Conservation (phyloP, 768 basidiomycete species). For the Boletus rubroflammeus region DNA sequence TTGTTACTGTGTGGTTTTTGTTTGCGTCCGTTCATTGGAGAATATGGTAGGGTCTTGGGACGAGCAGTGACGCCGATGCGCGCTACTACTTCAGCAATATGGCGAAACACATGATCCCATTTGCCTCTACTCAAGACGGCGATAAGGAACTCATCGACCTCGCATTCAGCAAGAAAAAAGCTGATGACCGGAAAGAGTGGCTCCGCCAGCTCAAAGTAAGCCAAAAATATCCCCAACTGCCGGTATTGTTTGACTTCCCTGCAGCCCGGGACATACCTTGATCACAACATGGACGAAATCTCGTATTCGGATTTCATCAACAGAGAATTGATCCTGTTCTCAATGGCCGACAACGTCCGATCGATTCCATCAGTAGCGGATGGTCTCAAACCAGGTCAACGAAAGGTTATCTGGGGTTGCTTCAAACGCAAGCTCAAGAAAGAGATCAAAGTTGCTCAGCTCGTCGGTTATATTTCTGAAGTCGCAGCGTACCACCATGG, state of each 20-base stretch:
- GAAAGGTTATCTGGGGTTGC: slow-evolving; percentile 94
- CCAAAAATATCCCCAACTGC: neutral
- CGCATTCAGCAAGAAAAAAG: slow-evolving; percentile 99
- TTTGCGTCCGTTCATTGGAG: slow-evolving; percentile 1
- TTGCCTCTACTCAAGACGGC: slow-evolving; percentile 72
- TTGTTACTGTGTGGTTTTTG: neutral
- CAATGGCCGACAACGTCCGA: slow-evolving; percentile 98
- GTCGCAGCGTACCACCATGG: slow-evolving; percentile 97
- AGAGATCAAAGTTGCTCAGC: slow-evolving; percentile 94
- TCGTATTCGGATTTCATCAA: slow-evolving; percentile 95
- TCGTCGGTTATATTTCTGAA: slow-evolving; percentile 93
- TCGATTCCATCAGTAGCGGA: slow-evolving; percentile 94
- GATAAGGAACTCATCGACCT: slow-evolving; percentile 91
- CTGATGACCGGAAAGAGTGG: slow-evolving; percentile 98
- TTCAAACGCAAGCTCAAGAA: slow-evolving; percentile 92
- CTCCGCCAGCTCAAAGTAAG: slow-evolving; percentile 83
- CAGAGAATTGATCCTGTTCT: slow-evolving; percentile 95
- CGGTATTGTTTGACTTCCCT: slow-evolving; percentile 2
- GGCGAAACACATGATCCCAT: slow-evolving; percentile 92
- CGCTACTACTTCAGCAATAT: slow-evolving; percentile 92
- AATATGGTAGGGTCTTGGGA: slow-evolving; percentile 80
- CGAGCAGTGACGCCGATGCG: slow-evolving; percentile 85
- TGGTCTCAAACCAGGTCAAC: slow-evolving; percentile 95
- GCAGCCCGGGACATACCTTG: slow-evolving; percentile 89
- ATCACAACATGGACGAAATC: slow-evolving; percentile 85